These are phyloP conservation scores for Backusella mclennaniae DNA, from an alignment of 192 early-diverging fungal species.

Conservation along the genomic window DNA sequence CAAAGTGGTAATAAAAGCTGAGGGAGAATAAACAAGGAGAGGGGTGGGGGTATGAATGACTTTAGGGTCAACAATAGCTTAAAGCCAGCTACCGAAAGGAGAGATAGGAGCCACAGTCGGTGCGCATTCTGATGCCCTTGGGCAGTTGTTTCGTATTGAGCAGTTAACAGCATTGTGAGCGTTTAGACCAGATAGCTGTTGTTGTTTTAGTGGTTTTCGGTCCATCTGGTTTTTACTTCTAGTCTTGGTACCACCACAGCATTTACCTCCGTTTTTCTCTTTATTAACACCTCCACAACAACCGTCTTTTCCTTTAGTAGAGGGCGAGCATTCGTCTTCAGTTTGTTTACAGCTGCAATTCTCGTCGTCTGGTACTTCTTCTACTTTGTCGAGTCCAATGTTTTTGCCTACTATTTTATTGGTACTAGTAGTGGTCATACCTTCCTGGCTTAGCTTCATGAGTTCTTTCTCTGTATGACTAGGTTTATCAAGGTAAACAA, in stretches of 20 bases:
- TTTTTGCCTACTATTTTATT: neutral
- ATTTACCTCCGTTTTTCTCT: constrained; percentile 15
- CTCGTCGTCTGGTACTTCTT: neutral
- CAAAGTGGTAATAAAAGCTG: neutral
- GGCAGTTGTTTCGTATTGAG: constrained; percentile 3
- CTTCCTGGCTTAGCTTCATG: neutral
- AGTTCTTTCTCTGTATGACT: constrained; percentile 10
- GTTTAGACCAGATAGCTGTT: neutral
- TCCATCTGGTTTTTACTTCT: neutral
- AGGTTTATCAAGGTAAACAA: constrained; percentile 20
- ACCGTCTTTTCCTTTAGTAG: neutral
- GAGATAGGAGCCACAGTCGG: neutral
- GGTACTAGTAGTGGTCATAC: neutral
- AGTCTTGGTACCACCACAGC: neutral
- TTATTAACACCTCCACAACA: constrained; percentile 18
- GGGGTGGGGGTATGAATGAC: neutral
- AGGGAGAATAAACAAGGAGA: neutral
- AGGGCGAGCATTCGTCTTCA: neutral
- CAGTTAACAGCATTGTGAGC: neutral
- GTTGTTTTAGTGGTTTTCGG: neutral
- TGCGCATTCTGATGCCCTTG: constrained; percentile 4
- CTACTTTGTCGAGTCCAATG: neutral
- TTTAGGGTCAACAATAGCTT: neutral
- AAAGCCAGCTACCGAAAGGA: neutral
- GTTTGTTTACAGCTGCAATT: neutral